Evolutionary conservation across 106 monocot genomes (phyloP), one percentile per base, ranked within the genome.

Genomic region (Chionographis japonica): DNA sequence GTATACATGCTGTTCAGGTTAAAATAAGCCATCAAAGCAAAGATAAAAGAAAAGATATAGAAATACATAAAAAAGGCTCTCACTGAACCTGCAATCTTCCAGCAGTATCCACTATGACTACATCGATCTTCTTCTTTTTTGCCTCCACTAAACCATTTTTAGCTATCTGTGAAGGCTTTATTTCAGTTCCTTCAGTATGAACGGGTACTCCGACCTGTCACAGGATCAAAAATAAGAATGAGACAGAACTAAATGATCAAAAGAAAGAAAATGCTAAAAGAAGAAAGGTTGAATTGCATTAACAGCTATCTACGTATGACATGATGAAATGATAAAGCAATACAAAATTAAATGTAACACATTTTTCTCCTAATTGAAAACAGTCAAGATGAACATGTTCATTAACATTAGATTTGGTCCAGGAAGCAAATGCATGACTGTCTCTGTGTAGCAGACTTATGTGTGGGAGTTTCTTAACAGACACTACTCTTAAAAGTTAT

Each of bases 41-140:
- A 67, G 17, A 58, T 18, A 71, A 17, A 38, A 15, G 27, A 27
- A 27, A 27, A 27, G 27, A 62, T 58, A 68, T 50, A 13, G 7
- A 46, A 46, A 46, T 10, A 46, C 8, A 46, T 46, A 46, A 46
- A 12, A 17, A 68, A 37, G 27, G 13, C 5, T 27, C 15, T 52
- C 61, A 43, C 36, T 15, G 18, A 62, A 95, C 95, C 92, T 95
- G 95, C 35, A 95, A 73, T 71, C 95, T 88, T 82, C 95, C 95
- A 76, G 95, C 95, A 71, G 92, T 95, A 77, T 95, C 95, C 39
- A 95, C 82, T 38, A 95, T 81, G 40, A 95, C 84, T 18, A 92
- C 95, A 80, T 95, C 95, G 76, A 79, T 79, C 19, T 46, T 75
- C 49, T 56, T 84, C 71, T 76, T 91, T 72, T 82, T 95, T 12